These are phyloP conservation scores for Letharia lupina DNA, from an alignment of 495 filamentous ascomycete species.

Conservation along the genomic window DNA sequence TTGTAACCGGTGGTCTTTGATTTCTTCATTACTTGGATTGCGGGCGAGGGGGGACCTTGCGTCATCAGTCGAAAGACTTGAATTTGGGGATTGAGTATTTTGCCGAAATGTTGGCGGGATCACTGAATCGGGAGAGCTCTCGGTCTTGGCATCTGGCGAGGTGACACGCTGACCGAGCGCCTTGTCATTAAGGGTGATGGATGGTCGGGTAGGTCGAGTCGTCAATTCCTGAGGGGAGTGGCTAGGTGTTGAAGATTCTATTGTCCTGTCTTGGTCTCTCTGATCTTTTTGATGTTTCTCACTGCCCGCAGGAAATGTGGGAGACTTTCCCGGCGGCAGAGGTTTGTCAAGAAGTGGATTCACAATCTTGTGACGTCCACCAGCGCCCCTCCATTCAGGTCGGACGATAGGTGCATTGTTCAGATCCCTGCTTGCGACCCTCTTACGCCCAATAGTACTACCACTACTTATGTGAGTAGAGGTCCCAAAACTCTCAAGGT, in stretches of 20 bases:
- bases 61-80: slow-evolving; percentile 16
- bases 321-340: slow-evolving; percentile 23
- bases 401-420: slow-evolving; percentile 30
- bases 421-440: slow-evolving; percentile 19
- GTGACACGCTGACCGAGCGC: neutral
- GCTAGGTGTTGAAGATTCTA: slow-evolving; percentile 4
- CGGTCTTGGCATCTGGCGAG: neutral
- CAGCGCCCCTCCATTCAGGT: slow-evolving; percentile 45
- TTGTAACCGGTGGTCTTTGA: slow-evolving; percentile 14
- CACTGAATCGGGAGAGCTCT: neutral
- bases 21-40: slow-evolving; percentile 25
- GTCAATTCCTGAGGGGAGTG: neutral
- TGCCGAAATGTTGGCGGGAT: neutral
- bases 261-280: slow-evolving; percentile 10
- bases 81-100: neutral
- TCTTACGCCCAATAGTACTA: slow-evolving; percentile 21
- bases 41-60: slow-evolving; percentile 23
- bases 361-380: slow-evolving; percentile 40
- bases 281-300: slow-evolving; percentile 16
- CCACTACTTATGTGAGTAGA: slow-evolving; percentile 27
- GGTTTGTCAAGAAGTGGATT: slow-evolving; percentile 29
- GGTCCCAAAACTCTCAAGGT: slow-evolving; percentile 18
- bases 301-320: slow-evolving; percentile 21
- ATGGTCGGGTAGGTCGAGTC: slow-evolving; percentile 8
- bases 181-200: slow-evolving; percentile 10